phyloP scores from a whole-genome alignment of 208 protist genomes.

The Leishmania braziliensis region DNA sequence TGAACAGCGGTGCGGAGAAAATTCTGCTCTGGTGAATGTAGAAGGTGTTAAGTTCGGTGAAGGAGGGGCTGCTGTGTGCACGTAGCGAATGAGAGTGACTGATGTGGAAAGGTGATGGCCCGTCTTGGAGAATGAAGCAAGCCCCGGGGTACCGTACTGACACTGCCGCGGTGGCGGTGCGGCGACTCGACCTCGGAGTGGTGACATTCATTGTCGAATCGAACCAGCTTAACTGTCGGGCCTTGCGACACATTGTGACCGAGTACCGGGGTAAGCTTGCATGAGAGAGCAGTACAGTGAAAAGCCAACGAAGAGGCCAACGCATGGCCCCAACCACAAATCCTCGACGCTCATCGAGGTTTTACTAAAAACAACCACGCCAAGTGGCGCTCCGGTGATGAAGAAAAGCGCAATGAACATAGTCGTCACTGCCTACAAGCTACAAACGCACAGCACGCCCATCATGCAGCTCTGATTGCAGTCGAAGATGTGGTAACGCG shows the following conservation, averaged over 20 bases:
- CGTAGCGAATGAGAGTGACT: background rate
- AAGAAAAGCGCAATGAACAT: slow-evolving; percentile 69
- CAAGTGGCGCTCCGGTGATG: slow-evolving; percentile 72
- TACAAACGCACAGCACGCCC: slow-evolving; percentile 78
- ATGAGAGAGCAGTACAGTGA: slow-evolving; percentile 66
- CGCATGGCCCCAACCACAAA: slow-evolving; percentile 70
- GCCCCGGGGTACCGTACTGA: background rate
- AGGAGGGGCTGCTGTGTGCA: slow-evolving; percentile 23
- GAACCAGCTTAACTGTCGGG: slow-evolving; percentile 19
- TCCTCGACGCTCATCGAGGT: slow-evolving; percentile 60
- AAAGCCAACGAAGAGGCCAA: slow-evolving; percentile 66
- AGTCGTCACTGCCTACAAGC: slow-evolving; percentile 65
- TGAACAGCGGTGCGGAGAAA: slow-evolving; percentile 24
- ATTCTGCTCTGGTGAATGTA: slow-evolving; percentile 36
- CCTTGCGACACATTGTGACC: background rate
- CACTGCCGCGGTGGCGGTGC: background rate
- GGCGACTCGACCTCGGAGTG: background rate
- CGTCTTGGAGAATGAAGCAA: background rate
- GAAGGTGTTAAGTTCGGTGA: slow-evolving; percentile 32
- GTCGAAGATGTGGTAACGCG: slow-evolving; percentile 75
- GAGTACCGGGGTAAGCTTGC: slow-evolving; percentile 12
- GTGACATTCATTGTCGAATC: slow-evolving; percentile 2
- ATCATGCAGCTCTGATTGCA: slow-evolving; percentile 80
- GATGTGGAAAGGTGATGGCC: slow-evolving; percentile 7
- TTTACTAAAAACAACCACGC: slow-evolving; percentile 61